Percentiles rank a stretch among this genome's conserved stretches.
Conservation (phyloP, 208 protist species). For the Trypanosoma caninum region DNA sequence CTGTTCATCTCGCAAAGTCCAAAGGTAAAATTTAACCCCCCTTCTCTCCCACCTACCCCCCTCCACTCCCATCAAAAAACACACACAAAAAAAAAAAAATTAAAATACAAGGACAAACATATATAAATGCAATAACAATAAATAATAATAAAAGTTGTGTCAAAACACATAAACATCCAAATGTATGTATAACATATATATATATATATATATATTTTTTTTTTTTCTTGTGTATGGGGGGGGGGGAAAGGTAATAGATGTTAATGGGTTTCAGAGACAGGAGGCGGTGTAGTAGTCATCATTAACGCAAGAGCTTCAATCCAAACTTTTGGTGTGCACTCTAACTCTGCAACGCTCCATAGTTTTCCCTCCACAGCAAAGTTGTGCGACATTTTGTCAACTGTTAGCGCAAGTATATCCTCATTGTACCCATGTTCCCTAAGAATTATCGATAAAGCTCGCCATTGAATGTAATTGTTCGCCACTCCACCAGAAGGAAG, state of each 20-base stretch:
- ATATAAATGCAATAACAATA: not conserved
- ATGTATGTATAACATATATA: not conserved
- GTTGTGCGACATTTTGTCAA: constrained; percentile 16
- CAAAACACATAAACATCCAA: too few relatives aligned
- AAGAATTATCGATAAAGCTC: constrained; percentile 33
- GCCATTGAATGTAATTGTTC: constrained; percentile 55
- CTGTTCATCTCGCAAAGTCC: not conserved
- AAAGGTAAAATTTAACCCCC: too few relatives aligned
- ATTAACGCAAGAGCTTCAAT: constrained; percentile 13
- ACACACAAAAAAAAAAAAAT: not conserved
- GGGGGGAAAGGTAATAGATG: not conserved
- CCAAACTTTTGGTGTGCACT: constrained; percentile 12
- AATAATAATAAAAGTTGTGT: not conserved
- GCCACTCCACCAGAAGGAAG: not conserved
- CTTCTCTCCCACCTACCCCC: too few relatives aligned
- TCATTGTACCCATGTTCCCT: constrained; percentile 43
- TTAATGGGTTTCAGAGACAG: not conserved
- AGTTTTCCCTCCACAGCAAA: constrained; percentile 17
- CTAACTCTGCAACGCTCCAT: constrained; percentile 24
- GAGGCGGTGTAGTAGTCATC: not conserved
- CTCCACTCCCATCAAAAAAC: too few relatives aligned
- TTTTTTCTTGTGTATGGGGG: not conserved
- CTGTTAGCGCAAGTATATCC: constrained; percentile 40
- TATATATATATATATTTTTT: not conserved
- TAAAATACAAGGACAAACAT: not conserved